phyloP scores from a whole-genome alignment of 225 moss, liverwort and hornwort species.

The Antitrichia curtipendula region DNA sequence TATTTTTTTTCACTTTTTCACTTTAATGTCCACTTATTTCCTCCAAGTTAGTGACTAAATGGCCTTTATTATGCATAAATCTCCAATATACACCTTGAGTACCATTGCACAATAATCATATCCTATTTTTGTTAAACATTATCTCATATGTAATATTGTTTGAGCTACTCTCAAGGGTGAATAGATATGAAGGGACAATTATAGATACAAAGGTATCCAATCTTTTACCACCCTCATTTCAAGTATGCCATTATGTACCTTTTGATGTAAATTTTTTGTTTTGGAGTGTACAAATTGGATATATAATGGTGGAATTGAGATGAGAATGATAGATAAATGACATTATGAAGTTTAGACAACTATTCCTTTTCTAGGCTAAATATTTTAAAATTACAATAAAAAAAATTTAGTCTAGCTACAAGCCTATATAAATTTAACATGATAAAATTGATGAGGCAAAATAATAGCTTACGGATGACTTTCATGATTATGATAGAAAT shows the following conservation, averaged over 20 bases:
- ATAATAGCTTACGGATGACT: neutral
- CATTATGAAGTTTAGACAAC: neutral
- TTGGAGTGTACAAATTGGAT: rapidly evolving
- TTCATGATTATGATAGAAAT: too few species aligned
- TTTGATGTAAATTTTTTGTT: neutral
- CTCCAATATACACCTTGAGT: rapidly evolving
- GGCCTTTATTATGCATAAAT: neutral
- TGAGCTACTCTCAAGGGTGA: neutral
- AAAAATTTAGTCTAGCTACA: neutral
- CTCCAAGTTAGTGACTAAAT: too few species aligned
- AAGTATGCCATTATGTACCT: neutral
- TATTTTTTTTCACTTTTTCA: neutral
- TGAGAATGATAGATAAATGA: neutral
- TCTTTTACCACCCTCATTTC: neutral
- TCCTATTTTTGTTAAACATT: neutral
- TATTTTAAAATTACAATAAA: neutral
- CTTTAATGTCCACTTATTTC: neutral
- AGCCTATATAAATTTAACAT: neutral
- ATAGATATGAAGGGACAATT: neutral
- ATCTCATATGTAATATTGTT: neutral
- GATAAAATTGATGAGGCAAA: rapidly evolving
- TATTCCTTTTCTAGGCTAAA: neutral
- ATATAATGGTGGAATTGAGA: neutral
- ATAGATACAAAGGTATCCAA: neutral
- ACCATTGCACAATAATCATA: neutral